These are phyloP conservation scores for Irpex lacteus DNA, from an alignment of 1,284 basidiomycete genomes.

Conservation along the genomic window DNA sequence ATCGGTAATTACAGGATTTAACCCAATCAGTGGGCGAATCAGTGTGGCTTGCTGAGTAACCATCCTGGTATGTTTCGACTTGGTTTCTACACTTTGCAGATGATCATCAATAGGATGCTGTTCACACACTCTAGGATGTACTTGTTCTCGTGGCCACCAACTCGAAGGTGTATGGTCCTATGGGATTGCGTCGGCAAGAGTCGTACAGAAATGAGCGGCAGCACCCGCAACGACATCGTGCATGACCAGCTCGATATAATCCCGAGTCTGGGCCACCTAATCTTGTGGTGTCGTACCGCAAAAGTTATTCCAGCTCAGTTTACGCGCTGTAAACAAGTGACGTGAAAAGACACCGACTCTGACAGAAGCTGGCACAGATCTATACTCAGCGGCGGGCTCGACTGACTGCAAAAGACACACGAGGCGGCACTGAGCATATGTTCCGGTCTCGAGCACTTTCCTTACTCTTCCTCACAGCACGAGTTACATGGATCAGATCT, in stretches of 20 bases:
- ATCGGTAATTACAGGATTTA: too few species aligned
- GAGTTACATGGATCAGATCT: neutral
- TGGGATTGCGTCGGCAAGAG: neutral
- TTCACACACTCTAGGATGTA: too few species aligned
- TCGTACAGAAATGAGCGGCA: neutral
- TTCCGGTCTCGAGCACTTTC: too few species aligned
- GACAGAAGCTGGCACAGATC: neutral
- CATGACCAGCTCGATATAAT: neutral
- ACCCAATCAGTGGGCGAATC: too few species aligned
- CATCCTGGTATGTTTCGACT: too few species aligned
- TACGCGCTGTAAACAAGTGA: neutral
- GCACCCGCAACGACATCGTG: neutral
- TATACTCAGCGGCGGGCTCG: neutral
- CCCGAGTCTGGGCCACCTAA: neutral
- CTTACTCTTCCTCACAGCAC: neutral
- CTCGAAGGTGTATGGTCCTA: neutral
- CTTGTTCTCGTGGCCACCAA: too few species aligned
- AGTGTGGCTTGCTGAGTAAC: too few species aligned
- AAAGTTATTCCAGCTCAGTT: neutral
- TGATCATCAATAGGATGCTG: too few species aligned
- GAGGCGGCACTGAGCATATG: too few species aligned
- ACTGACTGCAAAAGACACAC: too few species aligned
- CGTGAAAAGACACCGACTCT: neutral
- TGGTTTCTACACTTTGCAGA: too few species aligned
- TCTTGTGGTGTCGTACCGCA: neutral